Percentiles rank a stretch among this genome's conserved stretches.
phyloP scores from a whole-genome alignment of 2,329 filamentous ascomycete species.

The Chalara sp. region DNA sequence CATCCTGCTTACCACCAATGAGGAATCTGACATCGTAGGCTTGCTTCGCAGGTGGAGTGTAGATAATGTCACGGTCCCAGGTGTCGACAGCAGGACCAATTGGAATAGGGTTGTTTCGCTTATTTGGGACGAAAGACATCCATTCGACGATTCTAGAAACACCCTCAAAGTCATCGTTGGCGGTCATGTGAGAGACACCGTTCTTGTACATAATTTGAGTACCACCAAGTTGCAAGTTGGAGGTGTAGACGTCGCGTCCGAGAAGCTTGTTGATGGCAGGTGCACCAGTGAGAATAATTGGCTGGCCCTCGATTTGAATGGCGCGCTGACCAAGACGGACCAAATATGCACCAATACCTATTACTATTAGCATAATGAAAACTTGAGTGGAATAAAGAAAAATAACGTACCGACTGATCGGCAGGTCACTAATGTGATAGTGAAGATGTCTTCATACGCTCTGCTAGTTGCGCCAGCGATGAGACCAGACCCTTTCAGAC shows the following conservation, averaged over 20 bases:
- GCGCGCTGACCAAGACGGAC: constrained; percentile 97
- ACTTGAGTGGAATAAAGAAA: constrained; percentile 1
- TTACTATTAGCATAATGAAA: constrained; percentile 23
- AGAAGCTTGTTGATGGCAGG: constrained; percentile 97
- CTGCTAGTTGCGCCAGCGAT: constrained; percentile 96
- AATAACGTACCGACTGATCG: constrained; percentile 73
- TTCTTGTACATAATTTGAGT: constrained; percentile 99
- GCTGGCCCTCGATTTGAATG: constrained; percentile 97
- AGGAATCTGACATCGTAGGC: constrained; percentile 91
- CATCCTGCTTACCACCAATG: constrained; percentile 80
- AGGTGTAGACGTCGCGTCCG: constrained; percentile 96
- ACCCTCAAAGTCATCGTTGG: constrained; percentile 94
- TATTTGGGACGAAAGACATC: constrained; percentile 95
- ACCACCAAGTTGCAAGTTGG: constrained; percentile 96
- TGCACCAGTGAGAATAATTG: constrained; percentile 96
- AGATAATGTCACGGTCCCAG: constrained; percentile 91
- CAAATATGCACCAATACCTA: constrained; percentile 93
- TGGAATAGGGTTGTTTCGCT: constrained; percentile 88
- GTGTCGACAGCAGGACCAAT: constrained; percentile 77
- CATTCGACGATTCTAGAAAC: constrained; percentile 97
- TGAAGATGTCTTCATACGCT: constrained; percentile 99
- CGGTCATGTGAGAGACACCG: constrained; percentile 98
- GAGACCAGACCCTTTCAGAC: constrained; percentile 90
- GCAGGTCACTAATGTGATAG: constrained; percentile 93
- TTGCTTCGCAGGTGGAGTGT: constrained; percentile 70